phyloP scores from a whole-genome alignment of 768 basidiomycete genomes.

The Strobilomyces confusus region DNA sequence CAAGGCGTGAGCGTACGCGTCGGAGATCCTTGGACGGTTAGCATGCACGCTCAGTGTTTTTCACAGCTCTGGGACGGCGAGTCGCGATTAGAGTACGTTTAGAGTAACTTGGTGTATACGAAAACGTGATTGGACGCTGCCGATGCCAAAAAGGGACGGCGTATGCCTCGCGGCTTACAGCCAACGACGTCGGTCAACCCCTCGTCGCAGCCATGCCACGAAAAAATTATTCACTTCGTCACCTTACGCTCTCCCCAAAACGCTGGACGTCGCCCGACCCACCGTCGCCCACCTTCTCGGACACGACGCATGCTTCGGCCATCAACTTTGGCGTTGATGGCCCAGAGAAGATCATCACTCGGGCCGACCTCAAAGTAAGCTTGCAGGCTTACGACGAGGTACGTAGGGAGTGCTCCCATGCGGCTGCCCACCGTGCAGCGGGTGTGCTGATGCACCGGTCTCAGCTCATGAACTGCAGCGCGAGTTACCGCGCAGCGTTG shows the following conservation, averaged over 20 bases:
- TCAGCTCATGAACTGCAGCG: slow-evolving; percentile 72
- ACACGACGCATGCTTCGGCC: slow-evolving; percentile 71
- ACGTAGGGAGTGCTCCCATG: slow-evolving; percentile 26
- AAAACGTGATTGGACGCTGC: slow-evolving; percentile 1
- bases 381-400: slow-evolving; percentile 81
- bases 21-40: background rate
- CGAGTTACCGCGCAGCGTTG: slow-evolving; percentile 77
- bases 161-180: slow-evolving; percentile 13
- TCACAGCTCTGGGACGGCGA: slow-evolving; percentile 3
- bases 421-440: background rate
- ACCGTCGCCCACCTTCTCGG: slow-evolving; percentile 83
- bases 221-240: slow-evolving; percentile 53
- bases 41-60: background rate
- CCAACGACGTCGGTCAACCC: slow-evolving; percentile 10
- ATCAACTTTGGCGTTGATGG: slow-evolving; percentile 74
- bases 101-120: slow-evolving; percentile 4
- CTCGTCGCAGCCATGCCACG: slow-evolving; percentile 39
- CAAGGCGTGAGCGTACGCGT: slow-evolving; percentile 22
- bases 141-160: slow-evolving; percentile 14
- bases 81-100: slow-evolving; percentile 1
- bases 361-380: slow-evolving; percentile 72
- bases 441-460: slow-evolving; percentile 19
- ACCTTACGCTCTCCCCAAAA: slow-evolving; percentile 45
- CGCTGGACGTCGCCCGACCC: slow-evolving; percentile 51
- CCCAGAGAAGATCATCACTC: slow-evolving; percentile 78